These are phyloP conservation scores for Phytophthora aleatoria DNA, from an alignment of 352 stramenopile genomes.

Conservation along the genomic window DNA sequence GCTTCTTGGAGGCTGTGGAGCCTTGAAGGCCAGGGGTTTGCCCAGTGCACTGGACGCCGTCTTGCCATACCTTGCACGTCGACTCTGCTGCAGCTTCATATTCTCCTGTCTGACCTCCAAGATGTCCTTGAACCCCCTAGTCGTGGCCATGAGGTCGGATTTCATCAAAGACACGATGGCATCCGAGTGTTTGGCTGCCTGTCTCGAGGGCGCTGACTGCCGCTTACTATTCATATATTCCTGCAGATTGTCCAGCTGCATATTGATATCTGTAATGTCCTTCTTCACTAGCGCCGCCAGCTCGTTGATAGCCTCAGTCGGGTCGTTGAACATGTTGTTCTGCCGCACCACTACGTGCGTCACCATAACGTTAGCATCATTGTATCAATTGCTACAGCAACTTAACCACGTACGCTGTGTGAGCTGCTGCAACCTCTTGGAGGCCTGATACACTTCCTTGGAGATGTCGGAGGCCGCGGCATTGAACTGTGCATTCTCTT, in stretches of 20 bases:
- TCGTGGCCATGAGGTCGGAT: constrained; percentile 80
- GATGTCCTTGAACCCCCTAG: constrained; percentile 85
- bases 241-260: constrained; percentile 84
- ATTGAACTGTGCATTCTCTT: constrained; percentile 85
- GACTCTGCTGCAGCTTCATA: constrained; percentile 87
- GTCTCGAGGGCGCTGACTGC: constrained; percentile 53
- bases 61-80: constrained; percentile 77
- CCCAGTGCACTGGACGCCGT: constrained; percentile 69
- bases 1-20: constrained; percentile 35
- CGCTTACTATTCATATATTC: constrained; percentile 81
- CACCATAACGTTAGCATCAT: constrained; percentile 2
- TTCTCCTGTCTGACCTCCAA: constrained; percentile 87
- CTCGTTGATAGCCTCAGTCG: constrained; percentile 84
- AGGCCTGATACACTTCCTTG: constrained; percentile 82
- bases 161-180: constrained; percentile 88
- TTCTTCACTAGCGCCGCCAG: constrained; percentile 83
- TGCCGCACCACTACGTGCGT: constrained; percentile 72
- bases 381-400: neutral
- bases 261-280: constrained; percentile 88
- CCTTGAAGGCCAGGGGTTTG: constrained; percentile 78
- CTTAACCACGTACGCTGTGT: constrained; percentile 59
- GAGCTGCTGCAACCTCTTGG: constrained; percentile 80
- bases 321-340: constrained; percentile 92
- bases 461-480: constrained; percentile 80
- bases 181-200: constrained; percentile 82